Evolutionary conservation across 208 protist species (phyloP).

Genomic region (Naegleria gruberi): DNA sequence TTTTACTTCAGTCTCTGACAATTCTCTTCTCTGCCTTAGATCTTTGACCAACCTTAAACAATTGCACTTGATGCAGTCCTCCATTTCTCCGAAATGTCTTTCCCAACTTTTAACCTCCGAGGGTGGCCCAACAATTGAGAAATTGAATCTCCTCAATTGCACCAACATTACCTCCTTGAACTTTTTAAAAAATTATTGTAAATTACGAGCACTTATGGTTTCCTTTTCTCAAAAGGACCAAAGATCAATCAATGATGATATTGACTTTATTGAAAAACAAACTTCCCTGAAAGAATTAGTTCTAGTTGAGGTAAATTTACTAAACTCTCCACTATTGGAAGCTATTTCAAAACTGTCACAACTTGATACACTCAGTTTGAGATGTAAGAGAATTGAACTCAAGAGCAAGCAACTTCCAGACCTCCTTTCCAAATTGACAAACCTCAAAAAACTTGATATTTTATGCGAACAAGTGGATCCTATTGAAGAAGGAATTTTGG

Average conservation of each 20-base stretch:
- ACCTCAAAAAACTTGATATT: not conserved
- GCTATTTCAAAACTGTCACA: not conserved
- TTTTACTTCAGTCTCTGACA: not conserved
- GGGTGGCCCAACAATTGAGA: not conserved
- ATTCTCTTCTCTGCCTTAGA: not conserved
- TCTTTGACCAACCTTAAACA: not conserved
- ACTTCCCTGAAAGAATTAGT: not conserved
- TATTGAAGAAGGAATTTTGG: not conserved
- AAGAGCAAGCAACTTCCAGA: not conserved
- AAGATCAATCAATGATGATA: no score
- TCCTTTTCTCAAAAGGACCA: no score
- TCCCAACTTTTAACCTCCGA: not conserved
- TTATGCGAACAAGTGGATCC: not conserved
- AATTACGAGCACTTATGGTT: no score
- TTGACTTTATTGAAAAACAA: not conserved
- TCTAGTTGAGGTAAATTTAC: not conserved
- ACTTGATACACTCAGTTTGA: not conserved
- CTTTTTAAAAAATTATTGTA: not conserved
- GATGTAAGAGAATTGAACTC: not conserved
- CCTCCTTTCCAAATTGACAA: not conserved
- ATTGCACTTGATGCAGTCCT: not conserved
- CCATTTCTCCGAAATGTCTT: not conserved
- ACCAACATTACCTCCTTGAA: not conserved
- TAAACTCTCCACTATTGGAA: not conserved
- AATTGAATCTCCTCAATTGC: not conserved